phyloP scores from a whole-genome alignment of 257 asterid species.

The Schizonepeta tenuifolia region DNA sequence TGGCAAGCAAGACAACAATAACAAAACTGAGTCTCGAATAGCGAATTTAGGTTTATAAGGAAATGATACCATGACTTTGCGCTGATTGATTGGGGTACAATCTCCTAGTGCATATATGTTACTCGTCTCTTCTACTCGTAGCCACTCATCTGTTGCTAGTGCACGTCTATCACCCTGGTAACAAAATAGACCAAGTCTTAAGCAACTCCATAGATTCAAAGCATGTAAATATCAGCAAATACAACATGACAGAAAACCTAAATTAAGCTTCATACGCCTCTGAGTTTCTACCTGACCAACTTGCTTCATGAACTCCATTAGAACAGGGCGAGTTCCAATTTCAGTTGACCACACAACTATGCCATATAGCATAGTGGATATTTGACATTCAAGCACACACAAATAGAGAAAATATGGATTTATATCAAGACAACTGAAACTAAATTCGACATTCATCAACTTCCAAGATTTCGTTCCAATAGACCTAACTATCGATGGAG shows the following conservation, averaged over 20 bases:
- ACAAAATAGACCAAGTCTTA: constrained; percentile 10
- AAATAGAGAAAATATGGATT: no score
- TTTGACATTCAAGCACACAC: no score
- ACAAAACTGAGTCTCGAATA: constrained; percentile 5
- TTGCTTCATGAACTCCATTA: constrained; percentile 82
- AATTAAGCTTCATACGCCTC: constrained; percentile 19
- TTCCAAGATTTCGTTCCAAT: no score
- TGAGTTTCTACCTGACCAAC: constrained; percentile 80
- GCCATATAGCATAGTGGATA: no score
- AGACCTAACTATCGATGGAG: no score
- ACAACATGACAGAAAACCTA: background rate
- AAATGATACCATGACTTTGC: constrained; percentile 76
- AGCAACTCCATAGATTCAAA: constrained; percentile 21
- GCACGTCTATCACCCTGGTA: constrained; percentile 77
- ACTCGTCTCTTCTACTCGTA: constrained; percentile 77
- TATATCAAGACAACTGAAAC: no score
- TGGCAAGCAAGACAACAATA: constrained; percentile 5
- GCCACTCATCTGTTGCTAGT: constrained; percentile 95
- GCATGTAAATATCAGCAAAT: background rate
- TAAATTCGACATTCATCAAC: no score
- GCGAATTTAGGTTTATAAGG: background rate
- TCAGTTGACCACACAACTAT: no score
- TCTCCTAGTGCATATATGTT: constrained; percentile 86
- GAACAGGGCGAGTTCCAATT: constrained; percentile 92
- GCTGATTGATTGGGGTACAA: constrained; percentile 93